These are phyloP conservation scores for Elongisporangium anandrum DNA, from an alignment of 352 stramenopile species.

Conservation along the genomic window DNA sequence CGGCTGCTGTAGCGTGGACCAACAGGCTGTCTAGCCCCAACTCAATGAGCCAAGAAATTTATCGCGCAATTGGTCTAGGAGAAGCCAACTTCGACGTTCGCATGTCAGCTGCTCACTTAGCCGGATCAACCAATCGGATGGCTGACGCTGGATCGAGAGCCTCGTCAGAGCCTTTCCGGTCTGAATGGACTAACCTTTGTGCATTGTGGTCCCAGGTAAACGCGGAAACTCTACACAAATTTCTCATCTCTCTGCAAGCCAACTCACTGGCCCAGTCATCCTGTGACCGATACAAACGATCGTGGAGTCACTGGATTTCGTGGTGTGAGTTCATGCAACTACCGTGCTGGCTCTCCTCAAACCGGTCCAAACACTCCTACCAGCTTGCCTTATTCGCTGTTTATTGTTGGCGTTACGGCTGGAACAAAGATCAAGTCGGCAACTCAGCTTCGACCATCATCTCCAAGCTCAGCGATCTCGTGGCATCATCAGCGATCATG, in stretches of 20 bases:
- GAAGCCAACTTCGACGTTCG: not conserved
- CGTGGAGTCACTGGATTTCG: slow-evolving; percentile 4
- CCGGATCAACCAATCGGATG: slow-evolving; percentile 6
- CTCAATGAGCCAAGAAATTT: slow-evolving; percentile 4
- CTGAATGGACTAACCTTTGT: slow-evolving; percentile 6
- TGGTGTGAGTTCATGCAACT: slow-evolving; percentile 6
- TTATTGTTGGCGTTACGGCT: slow-evolving; percentile 9
- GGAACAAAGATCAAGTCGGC: too few species aligned
- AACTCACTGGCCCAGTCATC: slow-evolving; percentile 8
- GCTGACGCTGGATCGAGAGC: slow-evolving; percentile 10
- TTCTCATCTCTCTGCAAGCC: slow-evolving; percentile 14
- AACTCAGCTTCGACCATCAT: slow-evolving; percentile 22
- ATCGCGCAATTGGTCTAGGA: not conserved
- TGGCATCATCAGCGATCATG: slow-evolving; percentile 19
- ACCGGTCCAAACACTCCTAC: not conserved
- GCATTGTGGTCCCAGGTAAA: slow-evolving; percentile 6
- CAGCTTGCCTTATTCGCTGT: slow-evolving; percentile 11
- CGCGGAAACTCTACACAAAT: slow-evolving; percentile 8
- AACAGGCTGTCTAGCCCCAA: not conserved
- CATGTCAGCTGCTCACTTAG: not conserved
- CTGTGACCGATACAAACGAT: not conserved
- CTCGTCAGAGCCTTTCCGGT: not conserved
- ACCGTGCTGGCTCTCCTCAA: slow-evolving; percentile 3
- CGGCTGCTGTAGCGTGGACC: not conserved
- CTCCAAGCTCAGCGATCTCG: slow-evolving; percentile 21